Evolutionary conservation across 140 eudicot species (phyloP).

Genomic region (Ambrosia hybrid): DNA sequence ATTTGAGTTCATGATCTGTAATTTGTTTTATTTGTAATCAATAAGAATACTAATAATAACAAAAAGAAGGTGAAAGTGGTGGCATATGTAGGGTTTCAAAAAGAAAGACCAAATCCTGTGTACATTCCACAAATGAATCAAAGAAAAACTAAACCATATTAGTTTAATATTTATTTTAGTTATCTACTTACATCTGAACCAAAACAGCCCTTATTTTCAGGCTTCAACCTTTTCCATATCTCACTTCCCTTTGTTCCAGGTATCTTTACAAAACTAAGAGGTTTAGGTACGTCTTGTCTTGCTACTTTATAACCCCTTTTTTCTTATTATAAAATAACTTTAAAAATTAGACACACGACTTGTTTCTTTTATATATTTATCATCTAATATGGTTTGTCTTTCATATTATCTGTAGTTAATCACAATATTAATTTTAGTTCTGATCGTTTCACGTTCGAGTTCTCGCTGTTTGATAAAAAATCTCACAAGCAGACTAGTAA

Average conservation of each 20-base stretch:
- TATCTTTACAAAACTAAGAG: slow-evolving; percentile 22
- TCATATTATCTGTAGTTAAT: not conserved
- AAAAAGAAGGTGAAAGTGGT: slow-evolving; percentile 5
- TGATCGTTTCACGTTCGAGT: not conserved
- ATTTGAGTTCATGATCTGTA: not conserved
- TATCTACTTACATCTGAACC: slow-evolving; percentile 2
- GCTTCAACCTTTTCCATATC: slow-evolving; percentile 34
- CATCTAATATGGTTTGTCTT: too few species aligned
- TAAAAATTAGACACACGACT: not conserved
- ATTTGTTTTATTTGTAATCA: slow-evolving; percentile 14
- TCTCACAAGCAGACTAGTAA: not conserved
- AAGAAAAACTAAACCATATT: slow-evolving; percentile 4
- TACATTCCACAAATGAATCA: slow-evolving; percentile 27
- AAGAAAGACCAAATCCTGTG: slow-evolving; percentile 29
- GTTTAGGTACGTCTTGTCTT: slow-evolving; percentile 34
- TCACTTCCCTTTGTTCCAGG: slow-evolving; percentile 34
- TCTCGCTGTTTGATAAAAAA: too few species aligned
- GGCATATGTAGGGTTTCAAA: slow-evolving; percentile 28
- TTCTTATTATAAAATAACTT: not conserved
- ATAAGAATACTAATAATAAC: slow-evolving; percentile 1
- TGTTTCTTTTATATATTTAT: too few species aligned
- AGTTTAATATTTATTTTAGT: not conserved
- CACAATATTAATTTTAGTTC: too few species aligned
- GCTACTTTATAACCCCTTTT: not conserved
- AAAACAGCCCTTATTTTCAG: slow-evolving; percentile 24